Conservation (phyloP, 2,329 filamentous ascomycete genomes). For the Penicillium sp. region DNA sequence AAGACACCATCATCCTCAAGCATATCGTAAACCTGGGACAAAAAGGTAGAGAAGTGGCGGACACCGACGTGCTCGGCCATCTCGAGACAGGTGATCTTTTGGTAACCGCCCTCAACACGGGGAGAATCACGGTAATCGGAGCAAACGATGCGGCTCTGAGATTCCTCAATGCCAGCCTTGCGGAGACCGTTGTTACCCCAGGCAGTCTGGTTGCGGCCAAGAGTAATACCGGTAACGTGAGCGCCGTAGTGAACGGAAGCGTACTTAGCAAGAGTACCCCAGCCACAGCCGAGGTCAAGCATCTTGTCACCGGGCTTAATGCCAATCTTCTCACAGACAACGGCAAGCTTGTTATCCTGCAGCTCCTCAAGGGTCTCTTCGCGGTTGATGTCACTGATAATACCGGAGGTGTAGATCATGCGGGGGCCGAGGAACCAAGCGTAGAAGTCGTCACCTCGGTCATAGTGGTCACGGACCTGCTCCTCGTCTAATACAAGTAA, state of each 20-base stretch:
- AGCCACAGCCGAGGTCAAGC: slow-evolving; percentile 96
- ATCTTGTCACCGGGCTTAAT: slow-evolving; percentile 77
- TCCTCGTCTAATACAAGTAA: slow-evolving; percentile 70
- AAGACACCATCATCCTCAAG: slow-evolving; percentile 94
- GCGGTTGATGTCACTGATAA: slow-evolving; percentile 82
- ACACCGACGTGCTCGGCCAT: slow-evolving; percentile 99
- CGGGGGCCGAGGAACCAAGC: slow-evolving; percentile 96
- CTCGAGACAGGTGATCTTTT: slow-evolving; percentile 96
- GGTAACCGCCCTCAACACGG: slow-evolving; percentile 72
- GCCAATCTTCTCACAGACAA: slow-evolving; percentile 94
- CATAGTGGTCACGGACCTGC: slow-evolving; percentile 96
- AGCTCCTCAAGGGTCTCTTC: slow-evolving; percentile 93
- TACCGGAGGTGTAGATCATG: slow-evolving; percentile 97
- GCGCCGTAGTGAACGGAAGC: slow-evolving; percentile 91
- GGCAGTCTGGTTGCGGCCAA: slow-evolving; percentile 92
- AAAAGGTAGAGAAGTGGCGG: slow-evolving; percentile 77
- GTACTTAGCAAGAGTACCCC: slow-evolving; percentile 93
- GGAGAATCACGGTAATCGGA: slow-evolving; percentile 97
- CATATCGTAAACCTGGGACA: slow-evolving; percentile 89
- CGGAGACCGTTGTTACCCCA: slow-evolving; percentile 93
- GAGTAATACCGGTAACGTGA: slow-evolving; percentile 82
- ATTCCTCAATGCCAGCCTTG: slow-evolving; percentile 76
- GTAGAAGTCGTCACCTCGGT: slow-evolving; percentile 98
- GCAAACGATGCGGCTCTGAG: slow-evolving; percentile 89
- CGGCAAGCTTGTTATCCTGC: slow-evolving; percentile 94